phyloP scores from a whole-genome alignment of 768 basidiomycete genomes.

The Mycena sanguinolenta region DNA sequence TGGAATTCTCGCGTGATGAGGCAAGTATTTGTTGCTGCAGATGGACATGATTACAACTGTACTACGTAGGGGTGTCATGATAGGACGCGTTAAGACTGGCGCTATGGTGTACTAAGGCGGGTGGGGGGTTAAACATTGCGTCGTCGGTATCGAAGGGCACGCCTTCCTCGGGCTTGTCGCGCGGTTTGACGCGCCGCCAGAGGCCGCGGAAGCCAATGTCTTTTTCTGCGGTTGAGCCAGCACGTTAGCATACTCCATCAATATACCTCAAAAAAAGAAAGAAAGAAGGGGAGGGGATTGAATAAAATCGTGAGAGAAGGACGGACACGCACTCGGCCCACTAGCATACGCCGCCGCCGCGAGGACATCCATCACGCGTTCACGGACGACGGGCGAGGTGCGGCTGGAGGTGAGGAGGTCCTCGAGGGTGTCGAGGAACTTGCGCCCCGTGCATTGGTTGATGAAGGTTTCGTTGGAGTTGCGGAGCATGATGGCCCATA shows the following conservation, averaged over 20 bases:
- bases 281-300: neutral
- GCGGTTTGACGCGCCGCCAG: constrained; percentile 86
- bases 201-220: constrained; percentile 74
- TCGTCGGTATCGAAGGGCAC: constrained; percentile 85
- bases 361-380: no score
- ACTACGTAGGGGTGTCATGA: no score
- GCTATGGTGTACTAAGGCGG: no score
- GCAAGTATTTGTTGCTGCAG: no score
- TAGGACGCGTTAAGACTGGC: no score
- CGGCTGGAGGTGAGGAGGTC: constrained; percentile 73
- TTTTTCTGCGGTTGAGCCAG: no score
- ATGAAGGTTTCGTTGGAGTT: constrained; percentile 84
- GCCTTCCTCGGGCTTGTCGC: constrained; percentile 87
- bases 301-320: neutral
- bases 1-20: no score
- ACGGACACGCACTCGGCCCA: no score
- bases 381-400: constrained; percentile 74
- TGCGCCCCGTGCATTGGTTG: constrained; percentile 75
- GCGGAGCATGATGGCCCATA: constrained; percentile 93
- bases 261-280: no score
- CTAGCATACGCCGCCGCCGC: no score
- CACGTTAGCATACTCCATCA: no score
- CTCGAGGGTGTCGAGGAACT: constrained; percentile 85
- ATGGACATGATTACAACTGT: no score
- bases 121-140: constrained; percentile 82